Evolutionary conservation across 768 basidiomycete genomes (phyloP).

Genomic region (Gloeophyllum trabeum): DNA sequence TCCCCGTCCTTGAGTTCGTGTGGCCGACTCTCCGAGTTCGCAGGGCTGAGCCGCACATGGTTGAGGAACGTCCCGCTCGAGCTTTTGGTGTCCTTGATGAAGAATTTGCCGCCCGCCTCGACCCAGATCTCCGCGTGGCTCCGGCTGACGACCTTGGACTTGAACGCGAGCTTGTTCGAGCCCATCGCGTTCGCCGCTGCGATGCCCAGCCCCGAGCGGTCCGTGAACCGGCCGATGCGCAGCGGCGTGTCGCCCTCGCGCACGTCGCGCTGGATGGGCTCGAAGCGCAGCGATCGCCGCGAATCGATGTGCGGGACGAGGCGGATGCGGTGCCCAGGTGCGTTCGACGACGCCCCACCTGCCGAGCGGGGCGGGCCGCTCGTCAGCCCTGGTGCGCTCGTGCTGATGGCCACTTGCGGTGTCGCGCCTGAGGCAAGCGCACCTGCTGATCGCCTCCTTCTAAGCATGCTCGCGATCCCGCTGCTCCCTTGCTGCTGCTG

Average conservation of each 20-base stretch:
- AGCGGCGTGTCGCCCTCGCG: constrained; percentile 55
- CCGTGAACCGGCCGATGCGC: constrained; percentile 92
- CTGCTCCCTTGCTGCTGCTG: constrained; percentile 12
- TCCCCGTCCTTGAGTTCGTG: constrained; percentile 86
- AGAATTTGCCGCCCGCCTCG: constrained; percentile 59
- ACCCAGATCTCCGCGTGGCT: constrained; percentile 94
- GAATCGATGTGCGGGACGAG: constrained; percentile 94
- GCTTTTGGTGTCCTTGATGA: constrained; percentile 82
- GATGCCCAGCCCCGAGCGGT: constrained; percentile 59
- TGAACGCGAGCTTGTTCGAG: constrained; percentile 86
- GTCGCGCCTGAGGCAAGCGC: constrained; percentile 25
- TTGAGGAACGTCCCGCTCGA: constrained; percentile 93
- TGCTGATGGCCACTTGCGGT: constrained; percentile 14
- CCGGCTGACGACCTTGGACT: constrained; percentile 89
- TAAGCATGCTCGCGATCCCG: constrained; percentile 52
- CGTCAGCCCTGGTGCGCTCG: constrained; percentile 14
- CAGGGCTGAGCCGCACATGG: constrained; percentile 79
- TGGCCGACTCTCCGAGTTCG: constrained; percentile 70
- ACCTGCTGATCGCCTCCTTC: constrained; percentile 56
- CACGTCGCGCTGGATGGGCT: constrained; percentile 84
- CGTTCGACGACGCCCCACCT: constrained; percentile 9
- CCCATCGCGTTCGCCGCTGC: constrained; percentile 57
- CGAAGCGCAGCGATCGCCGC: constrained; percentile 81
- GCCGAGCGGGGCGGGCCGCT: constrained; percentile 10
- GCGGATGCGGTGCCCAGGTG: constrained; percentile 58